These are phyloP conservation scores for Phytophthora ramorum DNA, from an alignment of 352 stramenopile genomes.

Conservation along the genomic window DNA sequence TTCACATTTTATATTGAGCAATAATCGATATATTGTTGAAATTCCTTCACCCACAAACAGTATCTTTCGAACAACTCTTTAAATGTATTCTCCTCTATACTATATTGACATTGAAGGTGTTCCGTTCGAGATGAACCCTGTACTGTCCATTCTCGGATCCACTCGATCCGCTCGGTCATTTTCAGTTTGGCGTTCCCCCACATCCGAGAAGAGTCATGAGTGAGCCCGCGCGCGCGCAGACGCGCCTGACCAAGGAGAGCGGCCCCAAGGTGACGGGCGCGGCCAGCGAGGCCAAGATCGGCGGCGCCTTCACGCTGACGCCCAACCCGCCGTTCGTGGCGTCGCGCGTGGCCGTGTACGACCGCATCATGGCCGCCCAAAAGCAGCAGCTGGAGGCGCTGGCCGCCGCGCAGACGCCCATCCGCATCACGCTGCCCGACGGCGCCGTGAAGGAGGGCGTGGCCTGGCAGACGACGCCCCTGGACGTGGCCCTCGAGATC, in stretches of 20 bases:
- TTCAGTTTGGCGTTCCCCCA: slow-evolving; percentile 9
- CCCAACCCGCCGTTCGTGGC: slow-evolving; percentile 88
- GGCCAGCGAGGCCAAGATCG: slow-evolving; percentile 74
- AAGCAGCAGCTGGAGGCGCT: slow-evolving; percentile 72
- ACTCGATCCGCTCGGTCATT: slow-evolving; percentile 23
- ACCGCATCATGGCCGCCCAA: slow-evolving; percentile 81
- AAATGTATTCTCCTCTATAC: neutral
- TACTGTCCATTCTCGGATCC: slow-evolving; percentile 11
- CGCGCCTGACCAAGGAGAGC: slow-evolving; percentile 84
- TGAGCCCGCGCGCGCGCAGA: slow-evolving; percentile 69
- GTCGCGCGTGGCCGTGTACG: slow-evolving; percentile 85
- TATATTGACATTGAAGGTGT: too few relatives aligned
- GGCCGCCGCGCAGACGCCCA: slow-evolving; percentile 89
- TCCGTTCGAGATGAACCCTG: neutral
- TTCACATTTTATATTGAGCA: neutral
- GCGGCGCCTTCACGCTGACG: slow-evolving; percentile 78
- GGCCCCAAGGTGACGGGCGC: slow-evolving; percentile 66
- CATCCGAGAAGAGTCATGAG: slow-evolving; percentile 16
- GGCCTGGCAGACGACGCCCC: slow-evolving; percentile 95
- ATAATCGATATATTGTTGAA: neutral
- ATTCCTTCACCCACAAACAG: too few relatives aligned
- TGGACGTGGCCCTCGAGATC: slow-evolving; percentile 96
- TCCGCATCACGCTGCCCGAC: slow-evolving; percentile 98
- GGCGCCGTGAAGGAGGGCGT: slow-evolving; percentile 92
- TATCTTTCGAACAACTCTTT: too few relatives aligned